These are phyloP conservation scores for Tieghemiomyces parasiticus DNA, from an alignment of 192 early-diverging fungal species.

Conservation along the genomic window DNA sequence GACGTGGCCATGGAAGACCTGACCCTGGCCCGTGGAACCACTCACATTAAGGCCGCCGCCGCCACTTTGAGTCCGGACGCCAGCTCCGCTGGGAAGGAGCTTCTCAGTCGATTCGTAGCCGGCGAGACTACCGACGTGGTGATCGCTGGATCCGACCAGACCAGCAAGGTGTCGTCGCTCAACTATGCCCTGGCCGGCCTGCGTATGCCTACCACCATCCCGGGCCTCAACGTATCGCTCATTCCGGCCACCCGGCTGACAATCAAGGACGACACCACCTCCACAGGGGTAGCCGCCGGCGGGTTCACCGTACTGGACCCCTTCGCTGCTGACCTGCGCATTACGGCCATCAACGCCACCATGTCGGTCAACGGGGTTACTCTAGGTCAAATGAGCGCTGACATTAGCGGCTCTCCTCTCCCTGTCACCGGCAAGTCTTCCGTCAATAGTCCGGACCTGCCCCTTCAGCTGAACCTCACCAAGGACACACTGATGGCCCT, in stretches of 20 bases:
- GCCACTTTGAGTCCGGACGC: slow-evolving; percentile 32
- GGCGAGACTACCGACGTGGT: slow-evolving; percentile 24
- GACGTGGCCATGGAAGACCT: slow-evolving; percentile 26
- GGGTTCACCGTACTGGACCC: slow-evolving; percentile 35
- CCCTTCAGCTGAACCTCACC: background rate
- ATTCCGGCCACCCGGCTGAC: slow-evolving; percentile 24
- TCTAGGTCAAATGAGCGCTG: slow-evolving; percentile 9
- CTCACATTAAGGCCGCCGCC: slow-evolving; percentile 25
- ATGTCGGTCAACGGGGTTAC: background rate
- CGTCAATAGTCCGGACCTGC: slow-evolving; percentile 9
- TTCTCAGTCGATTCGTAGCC: slow-evolving; percentile 33
- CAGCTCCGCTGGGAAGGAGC: slow-evolving; percentile 22
- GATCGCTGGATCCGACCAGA: slow-evolving; percentile 25
- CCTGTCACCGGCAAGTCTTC: slow-evolving; percentile 2
- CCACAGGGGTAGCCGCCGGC: slow-evolving; percentile 27
- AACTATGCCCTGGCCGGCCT: slow-evolving; percentile 25
- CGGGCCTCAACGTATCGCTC: slow-evolving; percentile 28
- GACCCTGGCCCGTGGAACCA: slow-evolving; percentile 17
- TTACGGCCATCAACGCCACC: slow-evolving; percentile 28
- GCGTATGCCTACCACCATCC: slow-evolving; percentile 26
- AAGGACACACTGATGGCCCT: background rate
- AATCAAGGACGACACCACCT: slow-evolving; percentile 24
- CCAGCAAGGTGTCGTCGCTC: slow-evolving; percentile 31
- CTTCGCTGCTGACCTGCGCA: slow-evolving; percentile 30
- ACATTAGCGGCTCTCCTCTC: background rate